Conservation (phyloP, 2,329 filamentous ascomycete genomes). For the Endothia cerciana region DNA sequence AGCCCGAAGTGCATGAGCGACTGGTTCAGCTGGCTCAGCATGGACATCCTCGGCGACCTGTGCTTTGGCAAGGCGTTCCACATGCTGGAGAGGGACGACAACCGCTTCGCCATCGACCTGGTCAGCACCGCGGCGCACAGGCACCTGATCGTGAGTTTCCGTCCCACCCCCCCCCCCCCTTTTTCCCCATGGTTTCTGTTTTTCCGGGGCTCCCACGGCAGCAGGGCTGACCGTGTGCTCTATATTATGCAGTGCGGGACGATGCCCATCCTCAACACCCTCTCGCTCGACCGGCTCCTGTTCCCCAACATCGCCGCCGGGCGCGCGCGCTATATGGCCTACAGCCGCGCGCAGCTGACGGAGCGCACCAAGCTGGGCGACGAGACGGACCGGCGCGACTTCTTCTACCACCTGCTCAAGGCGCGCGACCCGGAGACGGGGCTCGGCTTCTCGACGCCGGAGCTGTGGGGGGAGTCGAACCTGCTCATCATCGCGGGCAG, state of each 20-base stretch:
- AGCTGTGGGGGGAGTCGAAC: slow-evolving; percentile 74
- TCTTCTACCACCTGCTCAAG: slow-evolving; percentile 76
- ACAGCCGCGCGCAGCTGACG: slow-evolving; percentile 68
- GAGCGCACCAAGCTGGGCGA: slow-evolving; percentile 69
- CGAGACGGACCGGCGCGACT: slow-evolving; percentile 70
- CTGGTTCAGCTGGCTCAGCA: slow-evolving; percentile 65
- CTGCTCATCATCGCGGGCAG: slow-evolving; percentile 72
- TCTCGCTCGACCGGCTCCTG: slow-evolving; percentile 68
- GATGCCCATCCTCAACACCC: slow-evolving; percentile 69
- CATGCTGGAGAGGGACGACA: slow-evolving; percentile 62
- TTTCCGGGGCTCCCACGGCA: not conserved
- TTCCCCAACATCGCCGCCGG: slow-evolving; percentile 69
- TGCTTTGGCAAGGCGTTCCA: slow-evolving; percentile 66
- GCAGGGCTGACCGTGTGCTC: not conserved
- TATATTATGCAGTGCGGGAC: slow-evolving; percentile 64
- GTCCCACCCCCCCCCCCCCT: not conserved
- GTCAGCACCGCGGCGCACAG: slow-evolving; percentile 70
- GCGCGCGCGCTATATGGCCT: slow-evolving; percentile 71
- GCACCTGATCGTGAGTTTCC: slow-evolving; percentile 65
- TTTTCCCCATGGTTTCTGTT: too few relatives aligned
- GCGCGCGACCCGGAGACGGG: slow-evolving; percentile 74
- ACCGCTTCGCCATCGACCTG: slow-evolving; percentile 68
- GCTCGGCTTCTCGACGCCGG: slow-evolving; percentile 64
- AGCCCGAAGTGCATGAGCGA: slow-evolving; percentile 63
- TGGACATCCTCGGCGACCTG: slow-evolving; percentile 65